Evolutionary conservation across 2,329 filamentous ascomycete genomes (phyloP).

Genomic region (Ophiostoma ulmi): DNA sequence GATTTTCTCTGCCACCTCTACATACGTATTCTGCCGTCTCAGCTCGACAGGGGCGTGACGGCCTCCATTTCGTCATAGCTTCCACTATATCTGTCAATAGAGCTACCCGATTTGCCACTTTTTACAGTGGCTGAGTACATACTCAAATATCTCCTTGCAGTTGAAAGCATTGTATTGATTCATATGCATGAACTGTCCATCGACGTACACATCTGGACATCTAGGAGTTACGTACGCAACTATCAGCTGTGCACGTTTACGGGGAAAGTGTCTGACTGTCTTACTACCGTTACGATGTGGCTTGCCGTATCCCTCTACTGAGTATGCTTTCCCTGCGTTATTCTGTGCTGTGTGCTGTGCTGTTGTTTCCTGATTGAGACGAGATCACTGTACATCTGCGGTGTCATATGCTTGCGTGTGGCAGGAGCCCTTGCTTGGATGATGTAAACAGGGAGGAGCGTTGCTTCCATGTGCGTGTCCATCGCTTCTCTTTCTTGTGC

Average conservation of each 20-base stretch:
- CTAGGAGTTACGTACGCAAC: not conserved
- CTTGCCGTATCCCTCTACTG: not conserved
- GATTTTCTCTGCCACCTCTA: not conserved
- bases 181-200: not conserved
- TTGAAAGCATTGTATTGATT: not conserved
- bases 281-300: not conserved
- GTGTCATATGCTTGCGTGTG: not conserved
- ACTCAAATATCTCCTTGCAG: not conserved
- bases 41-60: conserved; percentile 13
- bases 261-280: not conserved
- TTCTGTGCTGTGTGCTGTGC: not conserved
- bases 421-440: not conserved
- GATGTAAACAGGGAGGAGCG: not conserved
- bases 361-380: not conserved
- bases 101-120: not conserved
- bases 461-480: not conserved
- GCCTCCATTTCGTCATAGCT: conserved; percentile 15
- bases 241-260: not conserved
- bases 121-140: not conserved
- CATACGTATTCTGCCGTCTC: not conserved
- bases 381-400: not conserved
- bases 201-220: not conserved
- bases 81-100: not conserved
- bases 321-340: not conserved
- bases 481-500: not conserved